A percentile compares a stretch with the other conserved stretches of the same genome.
phyloP scores from a whole-genome alignment of 148 eudicot species.

The Talinum fruticosum region DNA sequence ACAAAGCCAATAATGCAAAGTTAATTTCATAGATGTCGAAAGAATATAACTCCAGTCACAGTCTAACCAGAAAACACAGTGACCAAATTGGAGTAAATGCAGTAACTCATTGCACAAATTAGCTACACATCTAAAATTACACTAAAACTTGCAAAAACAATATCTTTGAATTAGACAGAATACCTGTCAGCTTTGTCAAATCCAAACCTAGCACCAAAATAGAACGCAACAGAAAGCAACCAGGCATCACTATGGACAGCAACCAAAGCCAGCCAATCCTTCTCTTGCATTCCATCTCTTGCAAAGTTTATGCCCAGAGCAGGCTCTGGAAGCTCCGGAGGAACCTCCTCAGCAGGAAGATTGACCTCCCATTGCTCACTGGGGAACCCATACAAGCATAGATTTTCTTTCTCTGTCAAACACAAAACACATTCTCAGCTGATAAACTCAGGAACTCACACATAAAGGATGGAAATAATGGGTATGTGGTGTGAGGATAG shows the following conservation, averaged over 20 bases:
- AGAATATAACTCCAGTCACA: not conserved
- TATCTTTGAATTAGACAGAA: not conserved
- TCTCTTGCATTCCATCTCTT: conserved; percentile 85
- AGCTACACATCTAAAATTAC: not conserved
- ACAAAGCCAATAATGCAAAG: not conserved
- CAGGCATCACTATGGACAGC: conserved; percentile 94
- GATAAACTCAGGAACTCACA: not conserved
- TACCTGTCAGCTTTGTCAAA: conserved; percentile 91
- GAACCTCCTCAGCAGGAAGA: conserved; percentile 91
- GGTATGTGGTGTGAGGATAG: not conserved
- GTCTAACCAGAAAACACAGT: not conserved
- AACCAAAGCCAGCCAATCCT: conserved; percentile 86
- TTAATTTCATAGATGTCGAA: not conserved
- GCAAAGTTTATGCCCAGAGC: conserved; percentile 94
- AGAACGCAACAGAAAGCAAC: conserved; percentile 86
- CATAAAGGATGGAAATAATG: not conserved
- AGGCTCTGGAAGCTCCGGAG: conserved; percentile 93
- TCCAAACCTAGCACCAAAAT: conserved; percentile 89
- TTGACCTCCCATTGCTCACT: conserved; percentile 92
- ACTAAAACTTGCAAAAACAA: not conserved
- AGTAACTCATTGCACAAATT: not conserved
- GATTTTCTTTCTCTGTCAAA: conserved; percentile 75
- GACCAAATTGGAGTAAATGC: not conserved
- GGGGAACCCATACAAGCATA: conserved; percentile 87
- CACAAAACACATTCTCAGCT: conserved; percentile 11